Percentiles rank a stretch among this genome's conserved stretches.
Conservation (phyloP, 2,329 filamentous ascomycete genomes). For the Sarocladium brachiariae region DNA sequence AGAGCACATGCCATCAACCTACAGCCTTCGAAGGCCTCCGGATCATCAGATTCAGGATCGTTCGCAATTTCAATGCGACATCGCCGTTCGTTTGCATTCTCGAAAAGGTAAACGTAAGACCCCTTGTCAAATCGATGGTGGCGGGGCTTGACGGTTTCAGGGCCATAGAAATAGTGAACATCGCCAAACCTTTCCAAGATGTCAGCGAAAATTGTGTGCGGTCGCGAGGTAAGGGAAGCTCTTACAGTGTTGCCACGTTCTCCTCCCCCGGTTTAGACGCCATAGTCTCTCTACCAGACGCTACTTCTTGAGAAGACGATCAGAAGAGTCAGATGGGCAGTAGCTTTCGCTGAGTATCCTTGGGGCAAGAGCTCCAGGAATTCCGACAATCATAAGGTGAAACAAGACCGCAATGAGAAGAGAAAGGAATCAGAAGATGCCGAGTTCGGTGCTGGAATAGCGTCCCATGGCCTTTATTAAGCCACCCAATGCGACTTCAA, state of each 20-base stretch:
- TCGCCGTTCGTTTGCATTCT: constrained; percentile 59
- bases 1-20: constrained; percentile 27
- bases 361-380: no score
- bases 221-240: constrained; percentile 11
- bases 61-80: constrained; percentile 74
- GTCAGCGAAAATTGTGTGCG: not conserved
- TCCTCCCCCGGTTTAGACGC: constrained; percentile 42
- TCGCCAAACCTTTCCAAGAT: constrained; percentile 59
- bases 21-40: constrained; percentile 76
- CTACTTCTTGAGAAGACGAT: no score
- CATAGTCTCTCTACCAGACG: constrained; percentile 32
- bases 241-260: constrained; percentile 45
- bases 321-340: no score
- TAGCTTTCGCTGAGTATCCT: no score
- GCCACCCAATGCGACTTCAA: not conserved
- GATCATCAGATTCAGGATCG: constrained; percentile 63
- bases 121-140: constrained; percentile 76
- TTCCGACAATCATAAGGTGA: not conserved
- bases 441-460: not conserved
- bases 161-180: constrained; percentile 70
- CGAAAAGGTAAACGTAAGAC: constrained; percentile 75
- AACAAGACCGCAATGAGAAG: not conserved
- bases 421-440: not conserved
- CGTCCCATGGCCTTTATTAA: not conserved
- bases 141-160: constrained; percentile 58